Evolutionary conservation across 306 rosid genomes (phyloP).

Genomic region (Quercus glauca): DNA sequence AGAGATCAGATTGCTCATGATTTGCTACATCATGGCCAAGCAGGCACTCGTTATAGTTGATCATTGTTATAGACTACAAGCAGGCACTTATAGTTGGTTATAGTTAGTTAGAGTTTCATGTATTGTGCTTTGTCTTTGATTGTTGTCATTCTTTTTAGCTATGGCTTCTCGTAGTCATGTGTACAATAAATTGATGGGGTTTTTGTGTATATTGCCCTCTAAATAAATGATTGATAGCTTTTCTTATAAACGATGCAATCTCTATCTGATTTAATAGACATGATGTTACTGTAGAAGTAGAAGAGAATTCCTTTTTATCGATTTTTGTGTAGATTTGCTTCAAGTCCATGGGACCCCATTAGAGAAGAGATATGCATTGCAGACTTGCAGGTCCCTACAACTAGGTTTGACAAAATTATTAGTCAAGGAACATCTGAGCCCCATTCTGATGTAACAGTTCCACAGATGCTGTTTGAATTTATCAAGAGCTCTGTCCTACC

Average conservation of each 20-base stretch:
- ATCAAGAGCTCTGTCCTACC: neutral
- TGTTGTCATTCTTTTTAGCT: constrained; percentile 38
- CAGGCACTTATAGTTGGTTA: no score
- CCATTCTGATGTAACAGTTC: neutral
- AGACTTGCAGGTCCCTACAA: neutral
- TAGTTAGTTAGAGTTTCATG: neutral
- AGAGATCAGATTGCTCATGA: constrained; percentile 76
- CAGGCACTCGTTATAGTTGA: constrained; percentile 33
- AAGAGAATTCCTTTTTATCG: neutral
- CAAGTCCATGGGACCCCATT: neutral
- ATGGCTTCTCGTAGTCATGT: constrained; percentile 23
- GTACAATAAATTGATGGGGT: constrained; percentile 17
- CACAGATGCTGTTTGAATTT: neutral
- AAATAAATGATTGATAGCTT: constrained; percentile 13
- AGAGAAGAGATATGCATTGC: neutral
- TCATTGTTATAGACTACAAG: no score
- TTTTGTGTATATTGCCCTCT: constrained; percentile 1
- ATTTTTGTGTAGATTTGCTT: no score
- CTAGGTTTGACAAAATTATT: constrained; percentile 1
- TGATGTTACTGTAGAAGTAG: no score
- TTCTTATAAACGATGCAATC: neutral
- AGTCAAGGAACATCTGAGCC: neutral
- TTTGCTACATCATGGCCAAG: constrained; percentile 71
- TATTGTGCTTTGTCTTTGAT: neutral
- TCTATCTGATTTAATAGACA: neutral